Conservation (phyloP, 139 green algal species). For the Tetratostichococcus sp. region DNA sequence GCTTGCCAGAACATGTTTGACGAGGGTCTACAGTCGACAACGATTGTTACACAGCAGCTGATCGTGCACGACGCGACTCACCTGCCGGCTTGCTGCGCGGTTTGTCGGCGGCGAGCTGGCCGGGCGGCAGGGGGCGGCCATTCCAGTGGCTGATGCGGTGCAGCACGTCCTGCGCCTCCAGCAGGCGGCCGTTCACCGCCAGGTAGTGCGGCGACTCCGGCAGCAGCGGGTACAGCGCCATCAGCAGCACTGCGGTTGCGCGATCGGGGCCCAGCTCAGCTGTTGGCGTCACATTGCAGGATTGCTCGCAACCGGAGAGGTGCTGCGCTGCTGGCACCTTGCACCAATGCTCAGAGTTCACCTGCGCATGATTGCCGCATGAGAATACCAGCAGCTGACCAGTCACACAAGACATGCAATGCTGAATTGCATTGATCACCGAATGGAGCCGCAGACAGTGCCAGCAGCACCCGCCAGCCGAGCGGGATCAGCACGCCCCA, state of each 20-base stretch:
- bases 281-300: no score
- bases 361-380: no score
- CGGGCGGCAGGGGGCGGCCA: conserved; percentile 20
- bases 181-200: conserved; percentile 20
- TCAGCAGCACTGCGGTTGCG: conserved; percentile 24
- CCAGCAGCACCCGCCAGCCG: conserved; percentile 67
- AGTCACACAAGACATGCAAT: no score
- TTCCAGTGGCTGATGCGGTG: conserved; percentile 40
- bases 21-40: no score
- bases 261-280: background rate
- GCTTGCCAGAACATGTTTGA: no score
- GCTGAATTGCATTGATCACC: background rate
- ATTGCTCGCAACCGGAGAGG: no score
- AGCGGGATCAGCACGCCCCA: conserved; percentile 63
- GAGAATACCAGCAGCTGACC: no score
- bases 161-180: conserved; percentile 48
- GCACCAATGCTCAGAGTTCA: no score
- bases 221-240: conserved; percentile 61
- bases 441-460: conserved; percentile 42
- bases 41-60: no score
- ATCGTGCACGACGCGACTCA: no score
- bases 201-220: conserved; percentile 73
- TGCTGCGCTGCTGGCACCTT: no score
- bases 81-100: no score
- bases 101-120: background rate